Evolutionary conservation across 306 rosid species (phyloP).

Genomic region (Dryas drummondii): DNA sequence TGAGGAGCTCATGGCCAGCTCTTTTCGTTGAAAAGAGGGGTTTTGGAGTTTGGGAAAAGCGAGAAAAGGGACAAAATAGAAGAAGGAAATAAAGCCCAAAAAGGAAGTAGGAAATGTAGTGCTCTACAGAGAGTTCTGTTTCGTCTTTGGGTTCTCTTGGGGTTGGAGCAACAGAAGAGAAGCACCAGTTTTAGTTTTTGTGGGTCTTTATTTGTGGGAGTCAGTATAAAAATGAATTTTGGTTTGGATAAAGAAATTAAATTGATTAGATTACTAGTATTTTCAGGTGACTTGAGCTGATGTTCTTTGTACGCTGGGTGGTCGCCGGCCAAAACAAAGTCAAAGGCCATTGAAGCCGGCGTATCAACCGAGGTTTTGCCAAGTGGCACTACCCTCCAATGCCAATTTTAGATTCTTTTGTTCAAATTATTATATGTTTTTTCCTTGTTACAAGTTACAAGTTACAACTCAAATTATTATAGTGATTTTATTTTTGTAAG

Average conservation of each 20-base stretch:
- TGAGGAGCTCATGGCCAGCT: conserved; percentile 19
- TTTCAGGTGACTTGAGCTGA: background rate
- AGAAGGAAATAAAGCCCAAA: conserved; percentile 21
- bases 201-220: background rate
- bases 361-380: conserved; percentile 25
- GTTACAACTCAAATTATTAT: no score
- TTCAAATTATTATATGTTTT: no score
- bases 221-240: background rate
- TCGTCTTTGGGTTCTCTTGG: no score
- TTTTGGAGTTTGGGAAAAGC: conserved; percentile 17
- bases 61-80: conserved; percentile 45
- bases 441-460: no score
- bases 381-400: conserved; percentile 19
- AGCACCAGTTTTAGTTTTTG: background rate
- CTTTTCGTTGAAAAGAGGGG: conserved; percentile 12
- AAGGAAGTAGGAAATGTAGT: background rate
- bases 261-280: background rate
- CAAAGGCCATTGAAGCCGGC: conserved; percentile 61
- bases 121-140: background rate
- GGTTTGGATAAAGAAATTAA: background rate
- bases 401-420: no score
- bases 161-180: no score
- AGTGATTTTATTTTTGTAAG: no score
- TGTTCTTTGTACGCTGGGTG: conserved; percentile 10
- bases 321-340: conserved; percentile 39